Base-by-base conservation (phyloP, 2,329 filamentous ascomycete genomes). In the Zopfia rhizophila region DNA sequence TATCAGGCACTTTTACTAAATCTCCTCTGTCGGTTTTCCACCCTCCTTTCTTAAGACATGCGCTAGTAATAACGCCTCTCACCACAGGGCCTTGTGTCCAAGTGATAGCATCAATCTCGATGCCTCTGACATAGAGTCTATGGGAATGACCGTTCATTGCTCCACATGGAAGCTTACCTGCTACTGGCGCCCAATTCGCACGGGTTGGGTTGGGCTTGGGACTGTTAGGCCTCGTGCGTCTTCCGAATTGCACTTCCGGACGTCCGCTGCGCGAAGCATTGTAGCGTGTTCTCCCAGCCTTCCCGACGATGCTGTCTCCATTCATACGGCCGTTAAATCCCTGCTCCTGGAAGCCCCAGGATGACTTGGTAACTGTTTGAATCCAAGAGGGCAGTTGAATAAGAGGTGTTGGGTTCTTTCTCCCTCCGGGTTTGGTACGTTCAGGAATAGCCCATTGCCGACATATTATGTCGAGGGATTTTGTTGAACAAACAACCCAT, bases 111-210 rank as follows among this genome's bases (percentile, higher is more conserved):
- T 65, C 62, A 3, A 73, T 38, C 0, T 52, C 18, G 41, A 73
- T 72, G 1, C 68, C 70, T 31, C 58, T 48, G 2, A 66, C 53
- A 28, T 58, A 67, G 11, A 73, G 48, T 38, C 66, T 70, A 43
- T 63, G 55, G 19, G 61, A 56, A 1, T 40, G n/a, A n/a, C n/a
- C n/a, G n/a, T n/a, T n/a, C n/a, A n/a, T n/a, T n/a, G n/a, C n/a
- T n/a, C n/a, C n/a, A n/a, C n/a, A n/a, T n/a, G n/a, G n/a, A n/a
- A n/a, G n/a, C n/a, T n/a, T n/a, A n/a, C n/a, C n/a, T n/a, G n/a
- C n/a, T n/a, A n/a, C n/a, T n/a, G n/a, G n/a, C n/a, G n/a, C n/a
- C n/a, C n/a, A n/a, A n/a, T n/a, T n/a, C n/a, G n/a, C n/a, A n/a
- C n/a, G n/a, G n/a, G n/a, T n/a, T n/a, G n/a, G n/a, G n/a, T n/a